Percentiles rank a stretch among this genome's conserved stretches.
phyloP scores from a whole-genome alignment of 148 eudicot genomes.

The Dysphania ambrosioides region DNA sequence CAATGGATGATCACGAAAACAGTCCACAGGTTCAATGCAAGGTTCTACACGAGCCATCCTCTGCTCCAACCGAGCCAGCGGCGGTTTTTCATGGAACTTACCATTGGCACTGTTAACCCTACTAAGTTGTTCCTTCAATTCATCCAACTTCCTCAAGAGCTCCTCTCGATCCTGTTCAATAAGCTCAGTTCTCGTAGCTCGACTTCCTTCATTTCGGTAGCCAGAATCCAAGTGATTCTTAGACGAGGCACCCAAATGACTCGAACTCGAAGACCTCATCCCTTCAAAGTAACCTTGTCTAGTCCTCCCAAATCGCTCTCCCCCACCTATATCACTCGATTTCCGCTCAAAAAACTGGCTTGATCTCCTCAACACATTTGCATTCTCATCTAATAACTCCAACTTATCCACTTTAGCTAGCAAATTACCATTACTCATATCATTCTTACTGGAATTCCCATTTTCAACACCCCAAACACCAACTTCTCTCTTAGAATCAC shows the following conservation, averaged over 20 bases:
- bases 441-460: slow-evolving; percentile 26
- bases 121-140: slow-evolving; percentile 67
- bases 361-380: slow-evolving; percentile 35
- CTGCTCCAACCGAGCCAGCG: slow-evolving; percentile 35
- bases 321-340: slow-evolving; percentile 33
- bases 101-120: slow-evolving; percentile 44
- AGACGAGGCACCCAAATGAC: slow-evolving; percentile 45
- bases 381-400: slow-evolving; percentile 34
- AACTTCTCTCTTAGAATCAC: slow-evolving; percentile 28
- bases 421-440: slow-evolving; percentile 22
- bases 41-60: slow-evolving; percentile 40
- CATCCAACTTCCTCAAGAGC: slow-evolving; percentile 75
- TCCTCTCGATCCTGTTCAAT: slow-evolving; percentile 60
- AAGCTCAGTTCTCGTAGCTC: slow-evolving; percentile 39
- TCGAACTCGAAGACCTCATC: slow-evolving; percentile 38
- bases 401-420: slow-evolving; percentile 34
- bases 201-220: slow-evolving; percentile 32
- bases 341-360: slow-evolving; percentile 36
- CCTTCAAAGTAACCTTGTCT: slow-evolving; percentile 37
- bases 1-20: slow-evolving; percentile 41
- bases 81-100: slow-evolving; percentile 49
- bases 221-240: slow-evolving; percentile 23
- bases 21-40: slow-evolving; percentile 38
- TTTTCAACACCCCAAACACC: slow-evolving; percentile 30
- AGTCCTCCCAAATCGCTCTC: slow-evolving; percentile 34